Conservation (phyloP, 1,139 yeast species). For the Zygosaccharomyces sapae region DNA sequence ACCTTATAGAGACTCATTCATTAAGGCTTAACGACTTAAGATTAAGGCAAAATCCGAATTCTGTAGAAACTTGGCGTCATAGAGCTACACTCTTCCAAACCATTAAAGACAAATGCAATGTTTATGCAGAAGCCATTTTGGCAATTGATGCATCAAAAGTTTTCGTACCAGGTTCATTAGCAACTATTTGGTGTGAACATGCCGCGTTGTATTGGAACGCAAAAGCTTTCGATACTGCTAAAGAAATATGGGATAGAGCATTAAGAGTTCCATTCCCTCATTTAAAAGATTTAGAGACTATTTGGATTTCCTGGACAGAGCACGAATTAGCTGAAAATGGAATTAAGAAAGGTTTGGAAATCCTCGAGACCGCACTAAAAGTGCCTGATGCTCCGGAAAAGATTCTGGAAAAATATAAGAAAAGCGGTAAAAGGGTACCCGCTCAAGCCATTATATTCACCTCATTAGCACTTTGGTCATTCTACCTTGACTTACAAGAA, state of each 20-base stretch:
- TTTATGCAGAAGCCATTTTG: constrained; percentile 66
- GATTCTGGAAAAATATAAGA: constrained; percentile 25
- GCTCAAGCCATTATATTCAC: constrained; percentile 60
- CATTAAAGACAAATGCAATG: constrained; percentile 46
- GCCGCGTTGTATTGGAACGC: constrained; percentile 59
- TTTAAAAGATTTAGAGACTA: constrained; percentile 59
- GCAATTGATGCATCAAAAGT: constrained; percentile 61
- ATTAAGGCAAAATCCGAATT: constrained; percentile 58
- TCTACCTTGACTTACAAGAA: constrained; percentile 70
- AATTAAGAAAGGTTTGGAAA: constrained; percentile 49
- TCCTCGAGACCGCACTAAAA: constrained; percentile 51
- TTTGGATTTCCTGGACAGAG: constrained; percentile 67
- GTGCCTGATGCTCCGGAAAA: constrained; percentile 38
- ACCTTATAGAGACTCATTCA: constrained; percentile 51
- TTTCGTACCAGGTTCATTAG: constrained; percentile 40
- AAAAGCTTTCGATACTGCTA: constrained; percentile 56
- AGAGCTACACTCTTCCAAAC: constrained; percentile 46
- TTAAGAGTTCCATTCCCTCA: constrained; percentile 64
- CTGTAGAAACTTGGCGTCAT: constrained; percentile 65
- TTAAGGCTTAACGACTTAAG: constrained; percentile 61
- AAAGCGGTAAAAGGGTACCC: constrained; percentile 38
- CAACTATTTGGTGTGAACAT: constrained; percentile 65
- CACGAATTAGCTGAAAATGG: constrained; percentile 54
- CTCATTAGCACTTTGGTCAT: constrained; percentile 65
- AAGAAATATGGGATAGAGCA: constrained; percentile 63